phyloP scores from a whole-genome alignment of 805 yeast species.

The Blastobotrys chiropterorum region DNA sequence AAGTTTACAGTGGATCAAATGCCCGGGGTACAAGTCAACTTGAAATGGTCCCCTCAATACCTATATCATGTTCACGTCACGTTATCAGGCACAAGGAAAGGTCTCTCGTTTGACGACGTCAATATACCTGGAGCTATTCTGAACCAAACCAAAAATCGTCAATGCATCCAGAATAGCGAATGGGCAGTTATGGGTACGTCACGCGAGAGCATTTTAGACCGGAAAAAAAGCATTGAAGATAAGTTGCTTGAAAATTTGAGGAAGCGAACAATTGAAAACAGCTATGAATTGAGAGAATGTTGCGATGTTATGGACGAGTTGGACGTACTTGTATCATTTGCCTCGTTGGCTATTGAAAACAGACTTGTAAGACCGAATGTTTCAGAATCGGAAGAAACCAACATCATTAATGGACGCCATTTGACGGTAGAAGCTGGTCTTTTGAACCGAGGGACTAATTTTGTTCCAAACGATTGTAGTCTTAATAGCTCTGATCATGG shows the following conservation, averaged over 20 bases:
- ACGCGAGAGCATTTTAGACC: constrained; percentile 40
- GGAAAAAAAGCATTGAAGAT: constrained; percentile 52
- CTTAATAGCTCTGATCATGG: constrained; percentile 18
- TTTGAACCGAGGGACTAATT: constrained; percentile 40
- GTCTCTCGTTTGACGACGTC: constrained; percentile 6
- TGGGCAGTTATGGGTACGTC: constrained; percentile 49
- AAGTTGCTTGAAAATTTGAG: constrained; percentile 46
- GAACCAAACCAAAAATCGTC: constrained; percentile 38
- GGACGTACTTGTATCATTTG: constrained; percentile 71
- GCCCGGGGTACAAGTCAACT: constrained; percentile 21
- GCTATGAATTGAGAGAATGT: constrained; percentile 44
- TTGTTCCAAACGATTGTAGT: constrained; percentile 42
- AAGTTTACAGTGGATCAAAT: constrained; percentile 9
- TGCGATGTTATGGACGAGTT: constrained; percentile 53
- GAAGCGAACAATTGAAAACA: constrained; percentile 37
- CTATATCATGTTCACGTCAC: constrained; percentile 46
- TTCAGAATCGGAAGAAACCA: constrained; percentile 40
- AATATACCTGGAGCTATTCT: constrained; percentile 25
- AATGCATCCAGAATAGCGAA: constrained; percentile 41
- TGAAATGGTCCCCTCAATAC: constrained; percentile 38
- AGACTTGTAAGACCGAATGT: constrained; percentile 61
- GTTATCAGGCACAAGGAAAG: constrained; percentile 17
- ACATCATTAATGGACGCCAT: constrained; percentile 68
- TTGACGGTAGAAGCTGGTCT: constrained; percentile 78
- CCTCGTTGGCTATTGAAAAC: constrained; percentile 62